Base-by-base conservation (phyloP, 345 rosid species). In the Sapria himalayana region DNA sequence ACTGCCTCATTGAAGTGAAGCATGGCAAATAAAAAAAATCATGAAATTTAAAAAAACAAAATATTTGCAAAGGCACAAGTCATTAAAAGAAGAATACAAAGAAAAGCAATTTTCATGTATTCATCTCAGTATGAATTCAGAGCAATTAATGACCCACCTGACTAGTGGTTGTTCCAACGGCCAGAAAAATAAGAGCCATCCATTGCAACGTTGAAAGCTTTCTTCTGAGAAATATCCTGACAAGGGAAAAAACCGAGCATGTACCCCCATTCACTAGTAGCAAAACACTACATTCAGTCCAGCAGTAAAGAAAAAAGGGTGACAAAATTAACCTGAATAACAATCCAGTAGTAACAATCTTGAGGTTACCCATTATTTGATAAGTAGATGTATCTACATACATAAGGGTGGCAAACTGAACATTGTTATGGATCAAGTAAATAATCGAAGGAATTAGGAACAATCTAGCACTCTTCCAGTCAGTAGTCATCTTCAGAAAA, bases 301-400 rank as follows among this genome's bases (percentile, higher is more conserved):
- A 40, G 33, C 27, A 37, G 22, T 38, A 21, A 44, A 45, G 23
- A 10, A 6, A 2, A 15, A 22, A 3, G 2, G 23, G n/a, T n/a
- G n/a, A n/a, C n/a, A 4, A 25, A 21, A 19, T 3, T 14, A 20
- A 89, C 98, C 98, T 89, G 62, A 82, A 89, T 11, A 89, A 58
- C 39, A 89, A 58, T 25, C 73, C 95, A 24, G 99, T 84, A 27
- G 95, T 74, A 17, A 91, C 86, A 59, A 91, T 80, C 93, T 91
- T 91, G 54, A 91, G 56, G 66, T 91, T 91, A 4, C 99, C 95
- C 95, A 91, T 80, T 22, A 91, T 91, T 68, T 91, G 95, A 58
- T 91, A 77, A 1, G 93, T 91, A 27, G 99, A 84, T 2, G 93
- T 71, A 55, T 91, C 93, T 16, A 91, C 73, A 55, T 80, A 91